Evolutionary conservation across 2,329 filamentous ascomycete species (phyloP).

Genomic region (Cercospora sesami): DNA sequence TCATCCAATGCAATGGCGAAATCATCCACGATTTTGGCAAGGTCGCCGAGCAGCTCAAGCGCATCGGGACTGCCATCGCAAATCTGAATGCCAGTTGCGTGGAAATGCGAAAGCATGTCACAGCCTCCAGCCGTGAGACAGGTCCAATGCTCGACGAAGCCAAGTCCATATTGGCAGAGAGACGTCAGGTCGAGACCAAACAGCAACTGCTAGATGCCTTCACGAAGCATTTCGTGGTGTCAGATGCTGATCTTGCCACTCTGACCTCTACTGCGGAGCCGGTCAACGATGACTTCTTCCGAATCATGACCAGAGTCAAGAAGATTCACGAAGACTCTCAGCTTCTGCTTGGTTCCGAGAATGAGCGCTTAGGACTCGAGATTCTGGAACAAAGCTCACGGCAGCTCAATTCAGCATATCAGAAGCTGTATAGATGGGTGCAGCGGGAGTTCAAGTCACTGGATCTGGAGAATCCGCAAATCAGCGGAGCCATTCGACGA

Average conservation of each 20-base stretch:
- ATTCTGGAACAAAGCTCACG: conserved; percentile 89
- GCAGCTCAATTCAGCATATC: conserved; percentile 82
- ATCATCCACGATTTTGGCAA: conserved; percentile 85
- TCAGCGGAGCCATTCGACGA: conserved; percentile 78
- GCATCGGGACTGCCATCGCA: conserved; percentile 76
- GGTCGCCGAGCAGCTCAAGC: conserved; percentile 87
- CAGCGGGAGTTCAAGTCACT: conserved; percentile 89
- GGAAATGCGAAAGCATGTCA: conserved; percentile 76
- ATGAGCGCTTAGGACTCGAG: conserved; percentile 82
- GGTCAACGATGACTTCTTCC: conserved; percentile 83
- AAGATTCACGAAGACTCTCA: conserved; percentile 87
- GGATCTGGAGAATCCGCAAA: conserved; percentile 91
- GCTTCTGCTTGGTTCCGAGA: conserved; percentile 82
- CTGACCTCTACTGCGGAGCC: conserved; percentile 78
- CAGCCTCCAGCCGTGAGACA: conserved; percentile 72
- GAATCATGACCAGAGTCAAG: conserved; percentile 74
- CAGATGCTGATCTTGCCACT: conserved; percentile 73
- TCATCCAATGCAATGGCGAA: conserved; percentile 87
- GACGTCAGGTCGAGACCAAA: conserved; percentile 73
- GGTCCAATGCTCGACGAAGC: conserved; percentile 75
- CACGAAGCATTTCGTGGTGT: conserved; percentile 77
- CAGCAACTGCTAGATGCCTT: conserved; percentile 77
- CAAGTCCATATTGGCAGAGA: conserved; percentile 69
- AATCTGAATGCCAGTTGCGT: conserved; percentile 77
- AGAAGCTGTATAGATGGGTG: conserved; percentile 94